Evolutionary conservation across 1,139 yeast genomes (phyloP).

Genomic region (Scheffersomyces insectosa): DNA sequence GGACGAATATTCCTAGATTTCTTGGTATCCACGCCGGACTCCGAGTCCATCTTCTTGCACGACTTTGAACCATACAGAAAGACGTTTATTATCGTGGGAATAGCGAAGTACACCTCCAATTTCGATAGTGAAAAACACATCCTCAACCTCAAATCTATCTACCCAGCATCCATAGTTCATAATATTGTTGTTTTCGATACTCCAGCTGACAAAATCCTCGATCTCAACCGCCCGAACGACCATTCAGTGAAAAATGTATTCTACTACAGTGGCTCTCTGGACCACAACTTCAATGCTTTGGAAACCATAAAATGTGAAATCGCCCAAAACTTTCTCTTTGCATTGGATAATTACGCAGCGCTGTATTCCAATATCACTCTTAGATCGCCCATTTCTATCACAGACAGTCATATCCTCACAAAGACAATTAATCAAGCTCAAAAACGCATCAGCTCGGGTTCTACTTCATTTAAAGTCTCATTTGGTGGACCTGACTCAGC

Average conservation of each 20-base stretch:
- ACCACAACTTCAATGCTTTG: conserved; percentile 39
- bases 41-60: conserved; percentile 63
- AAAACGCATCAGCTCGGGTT: conserved; percentile 40
- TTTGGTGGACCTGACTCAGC: conserved; percentile 13
- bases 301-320: conserved; percentile 78
- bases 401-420: conserved; percentile 49
- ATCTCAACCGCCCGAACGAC: conserved; percentile 18
- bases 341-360: conserved; percentile 67
- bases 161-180: conserved; percentile 65
- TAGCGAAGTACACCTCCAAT: conserved; percentile 45
- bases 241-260: conserved; percentile 24
- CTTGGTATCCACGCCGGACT: conserved; percentile 48
- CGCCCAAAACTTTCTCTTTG: conserved; percentile 60
- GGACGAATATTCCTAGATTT: conserved; percentile 70
- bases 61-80: conserved; percentile 91
- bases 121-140: conserved; percentile 28
- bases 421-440: conserved; percentile 57
- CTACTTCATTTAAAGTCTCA: conserved; percentile 37
- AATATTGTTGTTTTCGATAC: conserved; percentile 61
- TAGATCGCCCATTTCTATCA: conserved; percentile 69
- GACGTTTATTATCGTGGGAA: conserved; percentile 66
- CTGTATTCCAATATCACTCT: conserved; percentile 71
- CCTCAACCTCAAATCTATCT: conserved; percentile 28
- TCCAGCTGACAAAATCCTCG: conserved; percentile 27
- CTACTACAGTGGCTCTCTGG: conserved; percentile 22